These are phyloP conservation scores for Mucor piriformis DNA, from an alignment of 371 early-diverging fungal genomes.

Conservation along the genomic window DNA sequence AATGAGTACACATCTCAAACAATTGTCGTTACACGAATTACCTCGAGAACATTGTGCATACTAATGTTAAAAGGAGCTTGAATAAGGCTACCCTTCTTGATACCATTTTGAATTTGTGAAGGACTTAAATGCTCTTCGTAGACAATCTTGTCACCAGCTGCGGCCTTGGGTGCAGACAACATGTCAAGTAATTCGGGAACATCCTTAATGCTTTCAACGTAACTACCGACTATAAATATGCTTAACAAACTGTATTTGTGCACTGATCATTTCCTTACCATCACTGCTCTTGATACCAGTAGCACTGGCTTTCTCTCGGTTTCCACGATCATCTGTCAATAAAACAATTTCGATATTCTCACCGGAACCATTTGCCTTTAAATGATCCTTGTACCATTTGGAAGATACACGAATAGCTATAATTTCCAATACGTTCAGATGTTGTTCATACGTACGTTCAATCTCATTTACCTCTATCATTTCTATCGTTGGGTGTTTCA, in stretches of 20 bases:
- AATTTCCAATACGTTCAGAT: neutral
- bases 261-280: conserved; percentile 52
- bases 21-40: conserved; percentile 14
- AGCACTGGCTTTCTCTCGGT: conserved; percentile 71
- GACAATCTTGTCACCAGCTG: conserved; percentile 46
- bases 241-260: neutral
- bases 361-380: conserved; percentile 37
- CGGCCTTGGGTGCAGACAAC: conserved; percentile 68
- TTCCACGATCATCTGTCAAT: conserved; percentile 89
- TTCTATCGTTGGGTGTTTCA: conserved; percentile 92
- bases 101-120: conserved; percentile 79
- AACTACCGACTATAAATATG: conserved; percentile 45
- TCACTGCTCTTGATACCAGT: conserved; percentile 67
- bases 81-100: conserved; percentile 76
- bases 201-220: conserved; percentile 54
- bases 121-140: conserved; percentile 76
- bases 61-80: conserved; percentile 87
- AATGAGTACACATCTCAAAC: neutral
- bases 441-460: neutral
- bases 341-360: conserved; percentile 62
- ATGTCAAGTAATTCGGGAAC: conserved; percentile 88
- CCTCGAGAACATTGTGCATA: conserved; percentile 85
- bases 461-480: conserved; percentile 75
- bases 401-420: conserved; percentile 85
- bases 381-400: conserved; percentile 84